Base-by-base conservation (phyloP, 352 stramenopile genomes). In the Phytophthora boehmeriae region DNA sequence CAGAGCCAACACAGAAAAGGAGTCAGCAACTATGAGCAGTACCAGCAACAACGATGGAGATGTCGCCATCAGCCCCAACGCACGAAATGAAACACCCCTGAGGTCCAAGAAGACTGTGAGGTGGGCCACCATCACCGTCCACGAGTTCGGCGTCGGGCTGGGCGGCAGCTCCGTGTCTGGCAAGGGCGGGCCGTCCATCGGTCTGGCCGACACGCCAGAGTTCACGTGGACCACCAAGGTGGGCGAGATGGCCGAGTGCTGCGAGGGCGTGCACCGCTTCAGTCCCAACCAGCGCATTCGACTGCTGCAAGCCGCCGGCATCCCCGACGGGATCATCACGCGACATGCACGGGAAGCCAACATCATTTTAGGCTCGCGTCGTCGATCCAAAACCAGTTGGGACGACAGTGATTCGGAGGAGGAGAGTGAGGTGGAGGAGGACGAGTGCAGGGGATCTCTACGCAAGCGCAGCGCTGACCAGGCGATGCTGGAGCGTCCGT, bases 211-310 rank as follows among this genome's bases (percentile, higher is more conserved):
- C 58, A 63, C 52, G 10, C 74, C 75, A 38, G 81, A 89, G 66
- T 87, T 87, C 60, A 89, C 77, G 28, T 86, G 77, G 76, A 89
- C 74, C 22, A 91, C 76, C 27, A 84, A 74, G 41, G 79, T 88
- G 61, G 79, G 73, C 51, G 69, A 89, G 46, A 89, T 89, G 80
- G 80, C 80, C 38, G 77, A 87, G 49, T 55, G 77, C 54, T 80
- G 77, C 34, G 77, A 89, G 63, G 80, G 80, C n/a, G 67, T 89
- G 11, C 80, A 83, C 51, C 75, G 77, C 17, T 88, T 89, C 66
- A 71, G 70, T n/a, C 62, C 66, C n/a, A 78, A 76, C 49, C 73
- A 89, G 54, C 76, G 80, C 38, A 76, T 85, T 49, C 76, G 71
- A 16, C 57, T 89, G 53, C 65, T 89, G 27, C 75, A 88, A 44